Percentiles rank a stretch among this genome's conserved stretches.
Evolutionary conservation across 2,329 filamentous ascomycete genomes (phyloP).

Genomic region (Ramularia endophylla): DNA sequence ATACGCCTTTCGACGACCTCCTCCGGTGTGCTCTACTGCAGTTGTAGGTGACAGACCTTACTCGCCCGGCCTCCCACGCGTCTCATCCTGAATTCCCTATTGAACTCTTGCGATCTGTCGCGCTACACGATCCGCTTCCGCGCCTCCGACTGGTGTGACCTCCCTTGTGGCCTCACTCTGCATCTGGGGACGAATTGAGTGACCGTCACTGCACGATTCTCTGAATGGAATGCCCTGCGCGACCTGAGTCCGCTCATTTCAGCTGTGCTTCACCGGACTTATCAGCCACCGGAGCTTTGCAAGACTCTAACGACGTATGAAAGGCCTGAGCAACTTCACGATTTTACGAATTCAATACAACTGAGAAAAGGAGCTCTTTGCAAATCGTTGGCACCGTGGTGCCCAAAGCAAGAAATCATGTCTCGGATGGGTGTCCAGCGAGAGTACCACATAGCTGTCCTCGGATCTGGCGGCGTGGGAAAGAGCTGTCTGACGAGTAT

Average conservation of each 20-base stretch:
- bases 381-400: no score
- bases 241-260: slow-evolving; percentile 4
- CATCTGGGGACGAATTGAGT: slow-evolving; percentile 3
- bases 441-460: slow-evolving; percentile 76
- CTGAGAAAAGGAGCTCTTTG: no score
- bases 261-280: neutral
- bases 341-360: no score
- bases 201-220: slow-evolving; percentile 6
- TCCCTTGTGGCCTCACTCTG: neutral
- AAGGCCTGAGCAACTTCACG: no score
- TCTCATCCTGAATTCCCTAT: neutral
- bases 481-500: slow-evolving; percentile 88
- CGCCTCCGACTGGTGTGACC: slow-evolving; percentile 10
- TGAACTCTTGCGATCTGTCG: slow-evolving; percentile 8
- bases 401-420: slow-evolving; percentile 14
- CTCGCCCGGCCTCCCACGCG: neutral
- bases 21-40: slow-evolving; percentile 11
- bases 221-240: slow-evolving; percentile 10
- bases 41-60: slow-evolving; percentile 5
- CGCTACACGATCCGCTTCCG: slow-evolving; percentile 15
- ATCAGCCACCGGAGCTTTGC: no score
- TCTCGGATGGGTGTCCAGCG: slow-evolving; percentile 28
- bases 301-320: no score
- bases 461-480: slow-evolving; percentile 80
- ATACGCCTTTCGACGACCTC: slow-evolving; percentile 4